phyloP scores from a whole-genome alignment of 2,329 filamentous ascomycete genomes.

The Paecilomyces fulvus region DNA sequence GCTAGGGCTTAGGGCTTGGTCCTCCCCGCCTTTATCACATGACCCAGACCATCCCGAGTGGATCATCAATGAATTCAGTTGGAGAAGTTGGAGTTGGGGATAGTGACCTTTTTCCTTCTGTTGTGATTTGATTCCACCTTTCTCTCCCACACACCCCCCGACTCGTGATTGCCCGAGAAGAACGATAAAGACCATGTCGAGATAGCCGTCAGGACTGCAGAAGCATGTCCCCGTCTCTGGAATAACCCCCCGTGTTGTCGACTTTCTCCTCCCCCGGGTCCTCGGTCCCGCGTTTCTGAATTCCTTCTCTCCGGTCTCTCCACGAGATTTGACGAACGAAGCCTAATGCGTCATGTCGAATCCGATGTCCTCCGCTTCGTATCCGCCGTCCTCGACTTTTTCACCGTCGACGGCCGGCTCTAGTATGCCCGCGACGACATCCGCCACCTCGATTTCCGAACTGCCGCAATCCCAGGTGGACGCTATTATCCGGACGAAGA shows the following conservation, averaged over 20 bases:
- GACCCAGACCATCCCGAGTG: neutral
- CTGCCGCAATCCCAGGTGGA: conserved; percentile 30
- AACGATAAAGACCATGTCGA: neutral
- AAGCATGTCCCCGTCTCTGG: neutral
- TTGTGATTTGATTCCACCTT: no score
- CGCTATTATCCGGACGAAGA: conserved; percentile 30
- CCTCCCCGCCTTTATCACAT: neutral
- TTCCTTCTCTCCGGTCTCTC: neutral
- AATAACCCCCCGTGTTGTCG: neutral
- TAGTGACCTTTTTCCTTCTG: neutral
- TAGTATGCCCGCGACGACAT: neutral
- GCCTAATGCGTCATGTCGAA: neutral
- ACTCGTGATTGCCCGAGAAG: no score
- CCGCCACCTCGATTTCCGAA: conserved; percentile 15
- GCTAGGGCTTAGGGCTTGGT: neutral
- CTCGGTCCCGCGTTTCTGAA: neutral
- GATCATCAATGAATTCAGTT: neutral
- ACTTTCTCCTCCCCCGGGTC: neutral
- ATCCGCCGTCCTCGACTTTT: conserved; percentile 3
- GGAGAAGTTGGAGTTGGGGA: neutral
- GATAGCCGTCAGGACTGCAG: neutral
- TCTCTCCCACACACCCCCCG: no score
- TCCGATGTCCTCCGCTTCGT: neutral
- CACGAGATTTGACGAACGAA: neutral
- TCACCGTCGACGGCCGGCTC: conserved; percentile 4